These are phyloP conservation scores for Lepidium campestre DNA, from an alignment of 441 rosid species.

Conservation along the genomic window DNA sequence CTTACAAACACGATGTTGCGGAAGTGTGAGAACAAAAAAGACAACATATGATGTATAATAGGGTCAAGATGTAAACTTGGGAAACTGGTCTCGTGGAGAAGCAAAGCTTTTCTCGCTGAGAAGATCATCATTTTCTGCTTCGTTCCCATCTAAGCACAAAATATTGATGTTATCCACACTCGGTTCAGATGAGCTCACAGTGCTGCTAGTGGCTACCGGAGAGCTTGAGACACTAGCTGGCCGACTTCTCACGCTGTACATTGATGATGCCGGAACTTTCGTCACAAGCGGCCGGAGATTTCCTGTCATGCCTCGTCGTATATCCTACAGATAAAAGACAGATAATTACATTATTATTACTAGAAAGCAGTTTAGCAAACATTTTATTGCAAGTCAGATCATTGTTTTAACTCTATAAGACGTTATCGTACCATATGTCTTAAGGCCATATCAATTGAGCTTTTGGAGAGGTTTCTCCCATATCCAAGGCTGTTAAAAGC, in stretches of 20 bases:
- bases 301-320: constrained; percentile 60
- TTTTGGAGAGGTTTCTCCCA: constrained; percentile 73
- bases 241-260: constrained; percentile 67
- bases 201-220: constrained; percentile 50
- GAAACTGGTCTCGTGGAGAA: constrained; percentile 38
- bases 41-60: background rate
- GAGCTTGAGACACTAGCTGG: constrained; percentile 51
- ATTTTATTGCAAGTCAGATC: background rate
- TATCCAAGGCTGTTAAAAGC: constrained; percentile 57
- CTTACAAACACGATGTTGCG: constrained; percentile 13
- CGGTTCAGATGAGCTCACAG: constrained; percentile 61
- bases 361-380: background rate
- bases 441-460: constrained; percentile 87
- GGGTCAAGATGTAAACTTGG: constrained; percentile 29
- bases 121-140: constrained; percentile 42
- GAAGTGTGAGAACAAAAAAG: constrained; percentile 5
- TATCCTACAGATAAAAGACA: constrained; percentile 48
- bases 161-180: constrained; percentile 52
- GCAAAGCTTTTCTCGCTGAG: constrained; percentile 47
- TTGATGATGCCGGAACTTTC: constrained; percentile 70
- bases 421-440: constrained; percentile 66
- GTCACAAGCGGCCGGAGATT: constrained; percentile 54
- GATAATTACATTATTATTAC: background rate
- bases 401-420: background rate
- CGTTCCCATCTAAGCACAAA: constrained; percentile 44